Evolutionary conservation across 352 stramenopile species (phyloP), one percentile per base, ranked within the genome.

Genomic region (Lagenidium giganteum): DNA sequence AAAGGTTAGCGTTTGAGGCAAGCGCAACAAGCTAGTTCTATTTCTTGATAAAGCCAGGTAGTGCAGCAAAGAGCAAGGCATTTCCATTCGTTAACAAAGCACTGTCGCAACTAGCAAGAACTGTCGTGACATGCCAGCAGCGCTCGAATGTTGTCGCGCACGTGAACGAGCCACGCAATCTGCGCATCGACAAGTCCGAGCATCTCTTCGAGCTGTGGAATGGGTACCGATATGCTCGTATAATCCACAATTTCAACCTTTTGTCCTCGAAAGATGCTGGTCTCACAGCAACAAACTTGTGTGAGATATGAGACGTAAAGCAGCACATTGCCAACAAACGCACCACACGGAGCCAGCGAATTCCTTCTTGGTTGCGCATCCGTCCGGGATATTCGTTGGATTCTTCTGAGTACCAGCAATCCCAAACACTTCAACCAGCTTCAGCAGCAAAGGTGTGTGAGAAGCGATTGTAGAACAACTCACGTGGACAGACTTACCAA

Each of bases 201-300:
- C 62, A 93, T 89, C 47, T 93, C 79, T 37, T 93, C 79, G 3
- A 93, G 37, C 37, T 86, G 77, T 32, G 79, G 74, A 35, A 93
- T 84, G 33, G 77, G 61, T 21, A 90, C 45, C 1, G 70, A 71
- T 13, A 79, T 61, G 39, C 65, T 85, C 30, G 72, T 61, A 39
- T 93, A 78, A 35, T 90, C 70, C 9, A 81, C 59, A 48, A 93
- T 90, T 40, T 93, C 82, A 6, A 92, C 70, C 35, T 74, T 74
- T 32, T 91, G 82, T 0, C 72, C 79, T 16, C 72, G 76, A 40
- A 85, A 84, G n/a, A 58, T 54, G 28, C 81, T 93, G 38, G 14
- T 8, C 6, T 16, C 11, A 12, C 18, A 26, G 24, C 16, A 47
- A n/a, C 32, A 24, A 34, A 32, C 8, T 36, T 47, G 35, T 33